Base-by-base conservation (phyloP, 306 rosid genomes). In the Dryas alaskensis region DNA sequence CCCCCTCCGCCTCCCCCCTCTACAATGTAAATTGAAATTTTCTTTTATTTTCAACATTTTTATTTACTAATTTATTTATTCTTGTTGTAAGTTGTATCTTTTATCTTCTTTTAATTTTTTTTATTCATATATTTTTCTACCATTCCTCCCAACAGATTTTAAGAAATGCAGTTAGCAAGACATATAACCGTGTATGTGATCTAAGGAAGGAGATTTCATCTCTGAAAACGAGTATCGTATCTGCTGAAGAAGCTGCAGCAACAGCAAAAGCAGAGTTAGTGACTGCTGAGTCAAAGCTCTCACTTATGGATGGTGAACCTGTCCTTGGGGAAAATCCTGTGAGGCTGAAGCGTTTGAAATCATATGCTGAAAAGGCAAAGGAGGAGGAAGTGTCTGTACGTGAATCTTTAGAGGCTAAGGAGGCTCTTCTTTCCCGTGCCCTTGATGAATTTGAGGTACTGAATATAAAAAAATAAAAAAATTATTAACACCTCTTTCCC, bases 291-390 rank as follows among this genome's bases (percentile, higher is more conserved):
- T 88, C 93, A 50, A 90, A 86, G 85, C 97, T 95, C 25, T 51
- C 96, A 67, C 86, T 95, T 22, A 92, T 90, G 76, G 99, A 95
- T 76, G 90, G 96, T 58, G 99, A 95, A 77, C 98, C 99, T 74
- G 96, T 95, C 83, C 75, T 90, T 76, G 99, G 99, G 25, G 99
- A 95, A 54, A 95, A 88, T 77, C 99, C 98, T 31, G 81, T 59
- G 61, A 86, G 86, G 73, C 60, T 90, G 87, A 95, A 81, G 86
- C 95, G 96, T 46, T 84, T 95, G 87, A 92, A 90, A 82, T 86
- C 81, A 17, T 83, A 73, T 65, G 88, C 92, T 66, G 98, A 88
- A 74, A 95, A 92, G 81, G 81, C 90, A 11, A 86, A 82, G 85
- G 96, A 87, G 84, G 98, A 88, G 72, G 95, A 81, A 63, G 65